Evolutionary conservation across 1,284 basidiomycete species (phyloP), one percentile per base, ranked within the genome.

Genomic region (Trichosporon faecale): DNA sequence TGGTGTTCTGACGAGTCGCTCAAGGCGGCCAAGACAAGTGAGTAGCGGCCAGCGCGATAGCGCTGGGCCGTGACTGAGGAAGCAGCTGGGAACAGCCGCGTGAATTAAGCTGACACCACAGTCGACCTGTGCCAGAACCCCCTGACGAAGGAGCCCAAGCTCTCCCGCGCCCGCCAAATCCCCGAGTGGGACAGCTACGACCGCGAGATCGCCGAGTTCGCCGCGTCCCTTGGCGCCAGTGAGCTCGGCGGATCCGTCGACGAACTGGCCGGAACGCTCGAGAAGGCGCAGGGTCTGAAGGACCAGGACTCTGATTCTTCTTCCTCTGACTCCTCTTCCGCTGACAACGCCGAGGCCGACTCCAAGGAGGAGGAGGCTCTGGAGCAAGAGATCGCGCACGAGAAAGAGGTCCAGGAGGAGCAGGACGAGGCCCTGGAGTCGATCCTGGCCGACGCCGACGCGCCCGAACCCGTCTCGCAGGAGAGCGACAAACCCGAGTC

Each of bases 181-280:
- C 95, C 96, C 0, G 96, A 99, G 82, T 99, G 96, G 97, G 94
- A 95, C 71, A 87, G 88, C 61, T 98, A 98, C 78, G 96, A 98
- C 72, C 76, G 73, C 65, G 82, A 84, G 69, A 81, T 84, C n/a
- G 82, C 82, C 7, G 70, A 83, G 31, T 92, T 95, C 74, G 89
- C 90, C 0, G 87, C 88, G 21, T 85, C 86, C 65, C 84, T 94
- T 49, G 76, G 69, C 46, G 65, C 64, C 3, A 71, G 64, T 3
- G 88, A 89, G 37, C 87, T 90, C 14, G 88, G 89, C 3, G 90
- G 88, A 1, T 91, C 91, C 81, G 87, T 89, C 9, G 91, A 90
- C 75, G 88, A 89, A 27, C 85, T 93, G n/a, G 91, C 73, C 14
- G 67, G 68, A 29, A 55, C 25, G 46, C 65, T 4, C n/a, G 44